Base-by-base conservation (phyloP, 2,329 filamentous ascomycete genomes). In the Nothopassalora personata region DNA sequence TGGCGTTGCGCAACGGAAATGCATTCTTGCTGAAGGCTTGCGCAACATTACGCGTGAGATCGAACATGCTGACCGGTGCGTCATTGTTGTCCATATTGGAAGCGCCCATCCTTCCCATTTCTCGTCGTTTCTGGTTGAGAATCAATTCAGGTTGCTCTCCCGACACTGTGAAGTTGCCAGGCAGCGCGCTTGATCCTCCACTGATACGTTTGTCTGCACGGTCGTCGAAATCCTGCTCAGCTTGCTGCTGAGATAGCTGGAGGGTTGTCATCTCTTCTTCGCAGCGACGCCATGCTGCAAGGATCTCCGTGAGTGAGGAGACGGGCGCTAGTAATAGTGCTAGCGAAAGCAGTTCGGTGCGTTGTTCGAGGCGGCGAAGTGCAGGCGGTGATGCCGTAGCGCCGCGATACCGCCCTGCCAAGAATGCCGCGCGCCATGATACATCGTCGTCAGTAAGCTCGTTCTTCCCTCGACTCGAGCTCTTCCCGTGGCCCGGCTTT, bases 341-440 rank as follows among this genome's bases (percentile, higher is more conserved):
- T 11, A 88, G 86, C 1, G 88, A 86, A 1, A 95, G 78, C 39
- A 91, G 88, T 67, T 93, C 90, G 70, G 91, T 89, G 23, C 90
- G 84, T 70, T 93, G 90, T 67, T 93, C 88, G 0, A 94, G 77
- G 64, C 90, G 86, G 31, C 89, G 83, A 54, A 94, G 71, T 13
- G 68, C 84, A 15, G 82, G 78, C 33, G 83, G 85, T 48, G 85
- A 36, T 66, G 70, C 61, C 46, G 66, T 39, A 55, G 71, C 10
- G 36, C 74, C 72, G 34, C 84, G 81, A 72, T 91, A 89, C 60
- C 88, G 86, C 15, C 90, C 90, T n/a, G 89, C 88, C 66, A 87
- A 83, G 47, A 93, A 79, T 4, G 90, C 89, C 6, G 89, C 89
- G 60, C 84, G 85, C 90, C 90, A 94, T 1, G 88, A 88, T 73